A percentile compares a stretch with the other conserved stretches of the same genome.
phyloP scores from a whole-genome alignment of 768 basidiomycete genomes.

The Exsudoporus frostii region DNA sequence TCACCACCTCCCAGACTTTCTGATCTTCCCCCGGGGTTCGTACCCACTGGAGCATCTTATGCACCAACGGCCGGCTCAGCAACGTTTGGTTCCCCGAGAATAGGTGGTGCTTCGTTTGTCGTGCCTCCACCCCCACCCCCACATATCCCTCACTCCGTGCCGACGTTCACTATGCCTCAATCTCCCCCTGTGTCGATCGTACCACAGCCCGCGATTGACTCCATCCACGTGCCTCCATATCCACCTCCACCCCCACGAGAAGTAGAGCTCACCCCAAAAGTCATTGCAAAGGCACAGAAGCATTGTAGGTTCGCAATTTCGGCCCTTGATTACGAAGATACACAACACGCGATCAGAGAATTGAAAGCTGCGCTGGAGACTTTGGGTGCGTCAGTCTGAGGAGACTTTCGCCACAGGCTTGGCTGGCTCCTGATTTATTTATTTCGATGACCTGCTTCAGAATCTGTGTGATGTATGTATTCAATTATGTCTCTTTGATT shows the following conservation, averaged over 20 bases:
- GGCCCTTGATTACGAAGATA: constrained; percentile 94
- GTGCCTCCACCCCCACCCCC: constrained; percentile 19
- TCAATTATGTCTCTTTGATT: neutral
- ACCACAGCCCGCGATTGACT: neutral
- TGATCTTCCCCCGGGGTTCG: constrained; percentile 28
- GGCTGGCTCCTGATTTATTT: constrained; percentile 10
- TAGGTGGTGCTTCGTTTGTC: constrained; percentile 5
- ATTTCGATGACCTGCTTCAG: neutral
- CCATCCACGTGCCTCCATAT: constrained; percentile 14
- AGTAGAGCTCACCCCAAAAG: constrained; percentile 55
- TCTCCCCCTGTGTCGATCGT: constrained; percentile 21
- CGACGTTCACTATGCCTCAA: constrained; percentile 10
- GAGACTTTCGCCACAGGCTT: neutral
- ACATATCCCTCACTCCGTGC: constrained; percentile 4
- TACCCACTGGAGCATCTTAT: constrained; percentile 23
- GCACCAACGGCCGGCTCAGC: constrained; percentile 8
- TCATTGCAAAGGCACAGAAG: constrained; percentile 79
- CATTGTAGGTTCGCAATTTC: constrained; percentile 92
- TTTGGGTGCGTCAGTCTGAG: constrained; percentile 48
- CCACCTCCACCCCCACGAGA: constrained; percentile 21
- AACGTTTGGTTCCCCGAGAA: constrained; percentile 6
- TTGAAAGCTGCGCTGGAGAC: constrained; percentile 69
- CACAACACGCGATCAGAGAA: constrained; percentile 81
- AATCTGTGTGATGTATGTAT: constrained; percentile 1
- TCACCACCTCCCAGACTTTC: constrained; percentile 18